Conservation (phyloP, 306 rosid genomes). For the Sicyos baderoa region DNA sequence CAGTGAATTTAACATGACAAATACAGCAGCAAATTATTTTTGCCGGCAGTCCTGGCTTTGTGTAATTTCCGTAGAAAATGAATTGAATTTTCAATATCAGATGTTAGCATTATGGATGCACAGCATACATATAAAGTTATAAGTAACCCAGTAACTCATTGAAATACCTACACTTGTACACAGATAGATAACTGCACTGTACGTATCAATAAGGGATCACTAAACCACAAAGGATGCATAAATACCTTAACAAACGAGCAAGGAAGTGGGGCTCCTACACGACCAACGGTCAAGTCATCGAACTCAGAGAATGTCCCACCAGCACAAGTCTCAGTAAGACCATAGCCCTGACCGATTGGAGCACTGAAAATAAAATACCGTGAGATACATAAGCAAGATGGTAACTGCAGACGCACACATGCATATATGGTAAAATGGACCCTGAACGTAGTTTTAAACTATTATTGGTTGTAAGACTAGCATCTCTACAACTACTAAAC, state of each 20-base stretch:
- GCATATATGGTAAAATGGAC: neutral
- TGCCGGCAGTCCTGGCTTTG: slow-evolving; percentile 1
- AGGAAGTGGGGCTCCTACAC: slow-evolving; percentile 97
- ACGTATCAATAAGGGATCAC: no score
- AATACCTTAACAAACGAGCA: slow-evolving; percentile 78
- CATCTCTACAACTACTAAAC: neutral
- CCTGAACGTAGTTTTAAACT: neutral
- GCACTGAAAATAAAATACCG: slow-evolving; percentile 48
- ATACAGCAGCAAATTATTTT: neutral
- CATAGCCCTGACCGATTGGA: slow-evolving; percentile 94
- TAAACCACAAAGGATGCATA: neutral
- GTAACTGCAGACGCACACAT: neutral
- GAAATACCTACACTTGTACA: neutral
- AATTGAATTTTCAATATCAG: neutral
- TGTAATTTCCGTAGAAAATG: slow-evolving; percentile 14
- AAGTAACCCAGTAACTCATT: no score
- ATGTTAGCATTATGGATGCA: neutral
- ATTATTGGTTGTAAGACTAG: slow-evolving; percentile 7
- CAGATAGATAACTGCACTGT: neutral
- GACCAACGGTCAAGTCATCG: slow-evolving; percentile 80
- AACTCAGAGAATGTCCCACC: slow-evolving; percentile 88
- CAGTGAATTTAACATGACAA: no score
- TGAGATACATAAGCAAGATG: slow-evolving; percentile 16
- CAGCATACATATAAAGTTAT: neutral
- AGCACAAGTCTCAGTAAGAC: slow-evolving; percentile 95